Evolutionary conservation across 1,284 basidiomycete genomes (phyloP).

Genomic region (Cystobasidium slooffiae): DNA sequence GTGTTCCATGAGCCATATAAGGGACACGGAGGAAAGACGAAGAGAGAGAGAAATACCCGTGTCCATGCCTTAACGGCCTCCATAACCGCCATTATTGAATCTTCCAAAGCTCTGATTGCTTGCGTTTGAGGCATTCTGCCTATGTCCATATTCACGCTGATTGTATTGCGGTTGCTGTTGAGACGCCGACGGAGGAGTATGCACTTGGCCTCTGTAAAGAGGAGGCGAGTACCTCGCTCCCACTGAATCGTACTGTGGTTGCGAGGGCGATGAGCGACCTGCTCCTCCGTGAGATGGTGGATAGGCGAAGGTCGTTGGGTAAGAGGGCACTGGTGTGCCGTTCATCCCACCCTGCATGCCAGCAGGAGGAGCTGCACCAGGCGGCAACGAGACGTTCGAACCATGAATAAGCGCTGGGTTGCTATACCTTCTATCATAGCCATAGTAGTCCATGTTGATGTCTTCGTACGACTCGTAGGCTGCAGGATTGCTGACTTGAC

Average conservation of each 20-base stretch:
- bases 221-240: slow-evolving; percentile 13
- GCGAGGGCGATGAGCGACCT: slow-evolving; percentile 1
- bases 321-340: slow-evolving; percentile 30
- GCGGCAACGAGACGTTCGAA: neutral
- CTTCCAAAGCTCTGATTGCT: slow-evolving; percentile 26
- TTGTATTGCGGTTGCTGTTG: slow-evolving; percentile 4
- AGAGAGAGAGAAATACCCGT: neutral
- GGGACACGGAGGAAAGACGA: neutral
- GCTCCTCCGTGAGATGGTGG: neutral
- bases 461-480: slow-evolving; percentile 38
- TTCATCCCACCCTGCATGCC: neutral
- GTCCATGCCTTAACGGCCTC: neutral
- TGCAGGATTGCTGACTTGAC: slow-evolving; percentile 5
- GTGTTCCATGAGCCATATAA: too few species aligned
- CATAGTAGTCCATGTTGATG: slow-evolving; percentile 23
- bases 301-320: slow-evolving; percentile 12
- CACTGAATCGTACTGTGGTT: neutral
- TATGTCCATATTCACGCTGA: slow-evolving; percentile 19
- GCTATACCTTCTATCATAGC: slow-evolving; percentile 21
- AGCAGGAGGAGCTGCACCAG: slow-evolving; percentile 20
- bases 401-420: neutral
- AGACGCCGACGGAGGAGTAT: neutral
- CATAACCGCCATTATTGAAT: slow-evolving; percentile 7
- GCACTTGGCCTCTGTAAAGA: slow-evolving; percentile 12
- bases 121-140: slow-evolving; percentile 28